Evolutionary conservation across 495 filamentous ascomycete species (phyloP).

Genomic region (Lepraria neglecta): DNA sequence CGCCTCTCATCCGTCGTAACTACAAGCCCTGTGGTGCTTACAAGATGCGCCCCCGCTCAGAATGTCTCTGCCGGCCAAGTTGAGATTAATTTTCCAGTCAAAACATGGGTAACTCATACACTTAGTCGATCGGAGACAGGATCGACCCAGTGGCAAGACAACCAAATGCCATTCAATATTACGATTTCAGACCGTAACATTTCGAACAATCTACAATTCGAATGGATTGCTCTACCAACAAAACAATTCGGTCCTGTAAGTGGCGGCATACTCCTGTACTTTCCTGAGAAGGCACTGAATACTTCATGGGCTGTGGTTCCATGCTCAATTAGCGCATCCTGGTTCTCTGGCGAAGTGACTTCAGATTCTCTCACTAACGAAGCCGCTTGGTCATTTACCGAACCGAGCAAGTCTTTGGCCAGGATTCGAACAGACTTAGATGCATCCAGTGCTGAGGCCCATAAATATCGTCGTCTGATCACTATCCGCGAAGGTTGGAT

Average conservation of each 20-base stretch:
- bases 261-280: not conserved
- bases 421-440: conserved; percentile 1
- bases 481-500: not conserved
- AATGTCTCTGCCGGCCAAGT: conserved; percentile 3
- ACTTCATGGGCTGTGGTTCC: conserved; percentile 1
- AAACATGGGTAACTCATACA: not conserved
- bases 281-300: conserved; percentile 3
- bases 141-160: not conserved
- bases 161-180: not conserved
- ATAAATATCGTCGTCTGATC: conserved; percentile 1
- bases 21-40: conserved; percentile 2
- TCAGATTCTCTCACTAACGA: not conserved
- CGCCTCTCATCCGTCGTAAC: conserved; percentile 3
- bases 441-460: not conserved
- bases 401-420: not conserved
- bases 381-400: conserved; percentile 4
- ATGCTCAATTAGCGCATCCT: conserved; percentile 4
- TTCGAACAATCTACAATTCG: conserved; percentile 2
- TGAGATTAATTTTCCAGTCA: conserved; percentile 2
- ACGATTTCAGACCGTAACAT: not conserved
- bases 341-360: not conserved
- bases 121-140: not conserved
- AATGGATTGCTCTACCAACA: conserved; percentile 13
- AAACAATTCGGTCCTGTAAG: conserved; percentile 7
- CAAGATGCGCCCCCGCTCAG: conserved; percentile 1